Conservation (phyloP, 306 rosid genomes). For the Sicyos baderoa region DNA sequence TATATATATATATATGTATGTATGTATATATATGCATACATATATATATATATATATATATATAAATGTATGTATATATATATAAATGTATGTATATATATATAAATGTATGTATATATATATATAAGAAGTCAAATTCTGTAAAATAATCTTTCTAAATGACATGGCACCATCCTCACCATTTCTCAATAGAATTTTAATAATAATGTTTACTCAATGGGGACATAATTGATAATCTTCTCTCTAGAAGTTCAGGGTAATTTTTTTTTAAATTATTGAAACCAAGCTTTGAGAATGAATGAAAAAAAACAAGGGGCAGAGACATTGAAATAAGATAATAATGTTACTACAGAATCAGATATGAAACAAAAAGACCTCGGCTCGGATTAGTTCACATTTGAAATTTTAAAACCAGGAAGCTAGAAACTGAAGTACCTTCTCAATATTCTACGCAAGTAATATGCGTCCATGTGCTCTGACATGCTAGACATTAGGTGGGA, state of each 20-base stretch:
- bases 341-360: slow-evolving; percentile 23
- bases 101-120: no score
- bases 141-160: not conserved
- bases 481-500: slow-evolving; percentile 57
- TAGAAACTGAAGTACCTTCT: slow-evolving; percentile 53
- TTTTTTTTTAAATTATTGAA: not conserved
- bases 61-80: no score
- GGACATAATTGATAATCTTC: not conserved
- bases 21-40: no score
- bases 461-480: slow-evolving; percentile 87
- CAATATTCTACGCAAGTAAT: slow-evolving; percentile 74
- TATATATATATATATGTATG: no score
- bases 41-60: no score
- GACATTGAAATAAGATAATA: not conserved
- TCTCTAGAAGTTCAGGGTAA: not conserved
- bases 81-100: no score
- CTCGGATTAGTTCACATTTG: slow-evolving; percentile 29
- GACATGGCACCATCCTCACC: not conserved
- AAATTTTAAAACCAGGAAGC: slow-evolving; percentile 17
- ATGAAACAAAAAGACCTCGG: slow-evolving; percentile 30
- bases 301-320: not conserved
- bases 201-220: not conserved
- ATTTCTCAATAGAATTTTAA: not conserved
- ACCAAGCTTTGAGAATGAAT: not conserved
- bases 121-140: not conserved